Conservation (phyloP, 1,139 yeast genomes). For the Pichia sorboxylosa region DNA sequence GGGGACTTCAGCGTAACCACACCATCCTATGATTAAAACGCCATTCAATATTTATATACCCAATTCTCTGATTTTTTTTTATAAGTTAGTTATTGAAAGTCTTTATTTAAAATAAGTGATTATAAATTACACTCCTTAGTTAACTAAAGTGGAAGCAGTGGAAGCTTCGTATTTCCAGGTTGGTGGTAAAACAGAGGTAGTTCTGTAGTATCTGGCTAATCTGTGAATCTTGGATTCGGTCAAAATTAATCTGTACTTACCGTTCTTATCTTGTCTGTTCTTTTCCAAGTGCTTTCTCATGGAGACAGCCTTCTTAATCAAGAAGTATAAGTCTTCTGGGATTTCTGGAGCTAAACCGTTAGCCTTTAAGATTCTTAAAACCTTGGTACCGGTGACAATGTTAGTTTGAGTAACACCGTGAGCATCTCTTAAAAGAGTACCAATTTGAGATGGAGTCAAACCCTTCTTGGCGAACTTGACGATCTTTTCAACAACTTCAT, state of each 20-base stretch:
- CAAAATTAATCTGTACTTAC: constrained; percentile 99
- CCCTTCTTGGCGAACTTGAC: constrained; percentile 99
- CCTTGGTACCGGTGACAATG: constrained; percentile 99
- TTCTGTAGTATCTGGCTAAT: constrained; percentile 99
- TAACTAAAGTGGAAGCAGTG: constrained; percentile 99
- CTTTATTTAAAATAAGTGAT: no score
- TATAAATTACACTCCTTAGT: no score
- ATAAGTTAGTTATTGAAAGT: no score
- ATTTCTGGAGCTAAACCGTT: constrained; percentile 99
- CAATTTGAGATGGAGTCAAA: constrained; percentile 98
- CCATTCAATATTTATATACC: no score
- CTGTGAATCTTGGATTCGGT: constrained; percentile 99
- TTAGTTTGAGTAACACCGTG: constrained; percentile 98
- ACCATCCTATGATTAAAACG: no score
- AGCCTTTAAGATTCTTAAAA: constrained; percentile 96
- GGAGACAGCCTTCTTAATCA: constrained; percentile 98
- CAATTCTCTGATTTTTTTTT: no score
- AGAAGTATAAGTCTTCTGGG: constrained; percentile 99
- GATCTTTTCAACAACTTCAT: constrained; percentile 94
- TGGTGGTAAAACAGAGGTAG: constrained; percentile 97
- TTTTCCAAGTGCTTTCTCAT: constrained; percentile 99
- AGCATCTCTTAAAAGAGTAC: constrained; percentile 99
- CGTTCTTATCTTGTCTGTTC: constrained; percentile 99
- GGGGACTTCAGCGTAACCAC: no score
- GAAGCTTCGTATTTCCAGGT: constrained; percentile 99